Percentiles rank a stretch among this genome's conserved stretches.
These are phyloP conservation scores for Citrus mangshanensis DNA, from an alignment of 345 rosid genomes.

Conservation along the genomic window DNA sequence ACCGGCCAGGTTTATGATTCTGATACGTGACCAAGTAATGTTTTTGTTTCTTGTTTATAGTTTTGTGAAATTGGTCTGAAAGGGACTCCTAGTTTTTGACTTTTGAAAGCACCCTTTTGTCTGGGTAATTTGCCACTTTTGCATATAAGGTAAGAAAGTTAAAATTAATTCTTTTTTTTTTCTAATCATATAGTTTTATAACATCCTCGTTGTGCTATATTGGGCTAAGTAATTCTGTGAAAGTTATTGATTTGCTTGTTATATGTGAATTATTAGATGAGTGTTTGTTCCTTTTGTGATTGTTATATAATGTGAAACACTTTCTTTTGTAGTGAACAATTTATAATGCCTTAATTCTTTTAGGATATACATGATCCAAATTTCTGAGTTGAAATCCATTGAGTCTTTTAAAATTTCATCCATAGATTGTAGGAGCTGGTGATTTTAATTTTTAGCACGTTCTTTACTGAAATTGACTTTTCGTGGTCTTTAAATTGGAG, in stretches of 20 bases:
- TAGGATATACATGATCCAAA: background rate
- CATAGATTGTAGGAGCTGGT: background rate
- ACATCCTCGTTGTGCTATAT: background rate
- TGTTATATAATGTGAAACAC: too few species aligned
- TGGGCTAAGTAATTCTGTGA: background rate
- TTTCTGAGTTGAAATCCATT: background rate
- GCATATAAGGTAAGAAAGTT: constrained; percentile 42
- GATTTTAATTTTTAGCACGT: too few species aligned
- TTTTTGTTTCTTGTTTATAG: background rate
- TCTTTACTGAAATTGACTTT: background rate
- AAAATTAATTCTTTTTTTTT: background rate
- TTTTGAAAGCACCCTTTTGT: background rate
- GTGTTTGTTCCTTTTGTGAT: background rate
- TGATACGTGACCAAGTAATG: background rate
- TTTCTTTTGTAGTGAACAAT: background rate
- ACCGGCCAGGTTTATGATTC: background rate
- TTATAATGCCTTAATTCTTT: background rate
- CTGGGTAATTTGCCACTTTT: background rate
- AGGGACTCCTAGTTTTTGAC: background rate
- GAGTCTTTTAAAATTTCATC: background rate
- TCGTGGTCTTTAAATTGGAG: background rate
- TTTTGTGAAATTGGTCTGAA: background rate
- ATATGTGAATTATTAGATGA: background rate
- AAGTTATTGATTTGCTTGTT: background rate
- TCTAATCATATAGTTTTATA: background rate